Evolutionary conservation across 2,329 filamentous ascomycete species (phyloP), one percentile per base, ranked within the genome.

Genomic region (Apiospora sp.): DNA sequence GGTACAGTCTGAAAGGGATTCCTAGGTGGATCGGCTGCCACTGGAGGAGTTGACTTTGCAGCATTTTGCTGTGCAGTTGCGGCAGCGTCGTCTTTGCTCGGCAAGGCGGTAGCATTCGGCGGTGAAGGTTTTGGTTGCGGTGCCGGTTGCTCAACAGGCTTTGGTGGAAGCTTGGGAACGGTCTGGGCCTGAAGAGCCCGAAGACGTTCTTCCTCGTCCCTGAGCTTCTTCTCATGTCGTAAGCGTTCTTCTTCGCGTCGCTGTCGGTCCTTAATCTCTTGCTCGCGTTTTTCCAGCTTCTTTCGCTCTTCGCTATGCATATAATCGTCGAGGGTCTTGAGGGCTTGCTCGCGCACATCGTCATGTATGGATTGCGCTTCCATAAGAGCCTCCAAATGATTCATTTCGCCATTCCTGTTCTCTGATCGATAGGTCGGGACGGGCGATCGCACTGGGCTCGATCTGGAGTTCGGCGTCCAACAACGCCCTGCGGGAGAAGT

Each of bases 311-410:
- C 82, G 70, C 86, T 80, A 22, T 86, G 77, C 73, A 86, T 82
- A 72, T 89, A 83, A 54, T 87, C 80, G 73, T 87, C 81, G 71
- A 84, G 87, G 8, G 86, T 86, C 22, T 84, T 82, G 48, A 88
- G 80, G 10, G 88, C 88, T 43, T 82, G 82, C 71, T 86, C 82
- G 41, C 87, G 87, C 14, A 96, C 88, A 41, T 89, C 87, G 49
- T 93, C 89, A 80, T 95, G 93, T 78, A 92, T 89, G 19, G 86
- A 86, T 68, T 90, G 89, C 4, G 92, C 92, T 67, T 88, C 88
- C 67, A 88, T 89, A 22, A 96, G 87, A 19, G 92, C 92, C 76
- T 91, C 88, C 72, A 88, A 87, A 79, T 94, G 92, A 71, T 85
- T 86, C 69, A 88, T 84, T 78, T 92, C 91, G 46, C 88, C 89